Base-by-base conservation (phyloP, 1,284 basidiomycete genomes). In the Meripilus lineatus region DNA sequence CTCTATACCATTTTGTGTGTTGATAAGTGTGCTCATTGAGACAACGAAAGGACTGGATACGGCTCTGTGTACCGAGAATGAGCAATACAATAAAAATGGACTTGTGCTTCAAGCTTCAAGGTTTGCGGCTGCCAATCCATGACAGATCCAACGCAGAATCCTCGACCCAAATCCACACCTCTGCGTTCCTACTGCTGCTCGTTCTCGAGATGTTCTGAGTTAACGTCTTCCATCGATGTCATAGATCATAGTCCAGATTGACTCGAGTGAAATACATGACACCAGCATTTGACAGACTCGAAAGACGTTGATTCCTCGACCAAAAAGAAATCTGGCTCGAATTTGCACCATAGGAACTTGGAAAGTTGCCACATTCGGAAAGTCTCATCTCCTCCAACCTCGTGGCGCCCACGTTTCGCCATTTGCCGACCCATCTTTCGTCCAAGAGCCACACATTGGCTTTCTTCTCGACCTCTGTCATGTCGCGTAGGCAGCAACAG, bases 371-470 rank as follows among this genome's bases (percentile, higher is more conserved):
- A 37, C 6, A n/a, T 18, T 38, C 21, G 17, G 22, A 38, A 10
- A 15, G 6, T 20, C 24, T 18, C 26, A 40, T 40, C 14, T 46
- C 44, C 38, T 23, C 41, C 40, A 21, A 46, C 58, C 59, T 58
- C 59, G 57, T 63, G 61, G 59, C 54, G 47, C 39, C 58, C 59
- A 59, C 57, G 55, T 55, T 40, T 37, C 44, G 46, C 38, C 37
- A 38, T 48, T 56, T 51, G 46, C 49, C 50, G 43, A 30, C 28
- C 28, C 28, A 30, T 10, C 28, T 30, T 30, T n/a, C 8, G 8
- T 30, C 10, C 28, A 8, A 10, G 28, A 30, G n/a, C 8, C 28
- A 10, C 46, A 40, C 23, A 32, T 50, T 43, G 37, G 32, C 48
- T 37, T 32, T 41, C 38, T 40, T 41, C 23, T 44, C 33, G 38